A percentile compares a stretch with the other conserved stretches of the same genome.
Conservation (phyloP, 2,329 filamentous ascomycete genomes). For the Beauveria australis region DNA sequence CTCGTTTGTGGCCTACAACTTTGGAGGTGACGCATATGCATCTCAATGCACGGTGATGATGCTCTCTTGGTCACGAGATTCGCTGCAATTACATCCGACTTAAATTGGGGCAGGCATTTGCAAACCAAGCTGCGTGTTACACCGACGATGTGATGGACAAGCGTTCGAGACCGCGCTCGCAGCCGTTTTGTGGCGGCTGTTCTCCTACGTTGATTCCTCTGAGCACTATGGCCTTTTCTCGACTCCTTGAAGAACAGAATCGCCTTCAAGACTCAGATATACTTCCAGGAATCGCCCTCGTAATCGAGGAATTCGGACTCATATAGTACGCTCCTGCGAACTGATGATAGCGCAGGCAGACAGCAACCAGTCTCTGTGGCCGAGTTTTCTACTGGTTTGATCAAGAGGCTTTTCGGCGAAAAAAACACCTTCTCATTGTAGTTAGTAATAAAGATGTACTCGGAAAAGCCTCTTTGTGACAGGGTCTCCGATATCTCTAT, state of each 20-base stretch:
- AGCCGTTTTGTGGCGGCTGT: neutral
- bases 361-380: too few species aligned
- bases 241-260: neutral
- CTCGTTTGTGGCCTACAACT: too few species aligned
- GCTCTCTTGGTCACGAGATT: too few species aligned
- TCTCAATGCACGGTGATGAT: too few species aligned
- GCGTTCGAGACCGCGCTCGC: neutral
- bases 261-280: neutral
- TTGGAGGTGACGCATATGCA: too few species aligned
- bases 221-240: neutral
- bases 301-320: neutral
- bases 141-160: neutral
- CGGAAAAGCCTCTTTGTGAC: neutral
- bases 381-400: too few species aligned
- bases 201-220: neutral
- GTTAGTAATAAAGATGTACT: neutral
- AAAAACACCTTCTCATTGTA: too few species aligned
- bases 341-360: neutral
- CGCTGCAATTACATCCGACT: too few species aligned
- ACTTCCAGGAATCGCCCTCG: fast-evolving
- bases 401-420: neutral
- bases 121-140: neutral
- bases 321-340: neutral
- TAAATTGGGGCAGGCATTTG: too few species aligned
- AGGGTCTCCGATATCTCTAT: neutral